phyloP scores from a whole-genome alignment of 2,329 filamentous ascomycete genomes.

The Phaeophleospora eucalypticola region DNA sequence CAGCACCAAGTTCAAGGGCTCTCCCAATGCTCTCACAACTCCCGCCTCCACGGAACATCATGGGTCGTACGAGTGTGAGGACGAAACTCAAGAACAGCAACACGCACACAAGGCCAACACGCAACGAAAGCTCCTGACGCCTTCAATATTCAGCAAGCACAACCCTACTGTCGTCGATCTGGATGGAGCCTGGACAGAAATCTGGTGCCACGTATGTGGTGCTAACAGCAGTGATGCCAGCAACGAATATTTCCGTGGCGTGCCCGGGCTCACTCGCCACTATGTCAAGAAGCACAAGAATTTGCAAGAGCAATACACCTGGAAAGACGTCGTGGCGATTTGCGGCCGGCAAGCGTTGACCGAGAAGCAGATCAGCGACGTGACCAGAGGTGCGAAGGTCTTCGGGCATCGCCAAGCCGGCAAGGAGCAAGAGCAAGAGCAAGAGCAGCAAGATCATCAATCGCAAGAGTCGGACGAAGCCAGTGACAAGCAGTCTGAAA shows the following conservation, averaged over 20 bases:
- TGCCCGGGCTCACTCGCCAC: neutral
- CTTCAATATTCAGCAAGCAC: neutral
- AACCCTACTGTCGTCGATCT: neutral
- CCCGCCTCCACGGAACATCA: neutral
- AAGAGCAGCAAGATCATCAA: too few species aligned
- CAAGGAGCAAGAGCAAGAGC: too few species aligned
- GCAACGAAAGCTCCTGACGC: neutral
- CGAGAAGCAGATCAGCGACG: neutral
- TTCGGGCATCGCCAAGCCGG: too few species aligned
- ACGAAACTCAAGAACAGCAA: neutral
- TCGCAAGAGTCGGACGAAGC: too few species aligned
- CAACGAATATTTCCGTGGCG: neutral
- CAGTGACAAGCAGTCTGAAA: too few species aligned
- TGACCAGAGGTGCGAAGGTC: neutral
- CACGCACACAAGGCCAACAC: neutral
- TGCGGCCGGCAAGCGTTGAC: neutral
- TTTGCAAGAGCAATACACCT: neutral
- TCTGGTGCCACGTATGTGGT: conserved; percentile 2
- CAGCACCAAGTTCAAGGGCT: neutral
- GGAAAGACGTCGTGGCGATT: neutral
- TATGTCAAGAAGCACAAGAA: neutral
- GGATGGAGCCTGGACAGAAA: conserved; percentile 2
- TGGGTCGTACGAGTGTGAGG: neutral
- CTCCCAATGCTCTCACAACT: neutral
- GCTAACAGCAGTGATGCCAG: neutral